These are phyloP conservation scores for Solanum bulbocastanum DNA, from an alignment of 257 asterid genomes.

Conservation along the genomic window DNA sequence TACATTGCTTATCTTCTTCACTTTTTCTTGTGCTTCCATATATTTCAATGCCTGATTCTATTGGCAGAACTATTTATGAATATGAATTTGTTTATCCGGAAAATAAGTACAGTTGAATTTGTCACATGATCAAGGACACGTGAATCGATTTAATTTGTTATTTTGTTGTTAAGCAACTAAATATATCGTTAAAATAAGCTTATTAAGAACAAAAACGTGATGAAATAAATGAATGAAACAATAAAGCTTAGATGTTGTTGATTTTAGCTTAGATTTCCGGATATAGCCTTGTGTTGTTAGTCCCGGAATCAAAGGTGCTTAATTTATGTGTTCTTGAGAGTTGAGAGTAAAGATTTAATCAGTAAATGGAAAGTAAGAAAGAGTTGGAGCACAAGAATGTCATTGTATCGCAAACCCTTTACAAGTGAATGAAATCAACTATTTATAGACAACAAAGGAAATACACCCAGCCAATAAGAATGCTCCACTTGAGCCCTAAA, in stretches of 20 bases:
- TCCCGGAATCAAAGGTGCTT: not conserved
- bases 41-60: not conserved
- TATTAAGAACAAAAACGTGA: not conserved
- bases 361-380: not conserved
- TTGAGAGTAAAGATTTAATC: not conserved
- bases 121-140: not conserved
- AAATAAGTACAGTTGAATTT: not conserved
- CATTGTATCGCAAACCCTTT: not conserved
- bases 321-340: not conserved
- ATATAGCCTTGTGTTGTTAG: not conserved
- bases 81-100: not conserved
- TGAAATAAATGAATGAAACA: not conserved
- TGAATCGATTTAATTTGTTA: not conserved
- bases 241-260: not conserved
- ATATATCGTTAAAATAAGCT: not conserved
- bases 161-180: not conserved
- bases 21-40: not conserved
- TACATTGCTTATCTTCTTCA: not conserved
- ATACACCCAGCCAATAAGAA: not conserved
- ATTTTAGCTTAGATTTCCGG: not conserved
- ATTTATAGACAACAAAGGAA: not conserved
- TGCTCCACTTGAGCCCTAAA: not conserved
- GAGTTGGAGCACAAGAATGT: not conserved
- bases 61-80: not conserved
- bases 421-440: not conserved